phyloP scores from a whole-genome alignment of 305 asterid species.

The Ruellia speciosa region DNA sequence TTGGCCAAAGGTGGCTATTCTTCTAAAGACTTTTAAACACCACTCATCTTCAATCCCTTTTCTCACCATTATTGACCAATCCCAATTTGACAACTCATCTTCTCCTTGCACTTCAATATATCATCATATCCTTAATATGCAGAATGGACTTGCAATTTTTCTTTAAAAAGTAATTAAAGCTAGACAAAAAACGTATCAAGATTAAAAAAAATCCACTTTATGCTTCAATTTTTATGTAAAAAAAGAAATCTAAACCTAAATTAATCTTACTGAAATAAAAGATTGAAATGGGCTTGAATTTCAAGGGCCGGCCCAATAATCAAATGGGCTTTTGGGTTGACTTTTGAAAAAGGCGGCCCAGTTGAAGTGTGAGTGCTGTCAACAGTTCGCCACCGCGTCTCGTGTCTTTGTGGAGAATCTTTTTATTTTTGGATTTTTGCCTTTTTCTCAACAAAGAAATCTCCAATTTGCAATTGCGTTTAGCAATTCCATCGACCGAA shows the following conservation, averaged over 20 bases:
- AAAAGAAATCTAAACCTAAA: too few species aligned
- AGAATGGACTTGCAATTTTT: too few species aligned
- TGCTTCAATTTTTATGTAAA: too few species aligned
- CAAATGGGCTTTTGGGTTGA: background rate
- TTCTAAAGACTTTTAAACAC: conserved; percentile 2
- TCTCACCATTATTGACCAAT: conserved; percentile 6
- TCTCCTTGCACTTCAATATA: too few species aligned
- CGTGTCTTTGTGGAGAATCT: conserved; percentile 18
- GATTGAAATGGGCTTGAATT: background rate
- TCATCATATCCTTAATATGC: too few species aligned
- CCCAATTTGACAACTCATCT: conserved; percentile 1
- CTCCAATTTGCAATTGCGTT: conserved; percentile 1
- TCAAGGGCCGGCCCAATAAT: background rate
- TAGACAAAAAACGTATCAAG: too few species aligned
- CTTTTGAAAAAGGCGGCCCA: conserved; percentile 7
- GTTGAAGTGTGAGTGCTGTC: conserved; percentile 1
- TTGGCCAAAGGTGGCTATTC: conserved; percentile 3
- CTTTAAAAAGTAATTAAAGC: too few species aligned
- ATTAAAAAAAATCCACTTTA: too few species aligned
- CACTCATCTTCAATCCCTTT: conserved; percentile 19
- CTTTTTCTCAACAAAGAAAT: background rate
- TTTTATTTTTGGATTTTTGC: background rate
- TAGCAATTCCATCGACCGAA: background rate
- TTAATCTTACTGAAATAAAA: background rate
- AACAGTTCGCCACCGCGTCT: conserved; percentile 8